These are phyloP conservation scores for Fusarium sp. DNA, from an alignment of 2,329 filamentous ascomycete species.

Conservation along the genomic window DNA sequence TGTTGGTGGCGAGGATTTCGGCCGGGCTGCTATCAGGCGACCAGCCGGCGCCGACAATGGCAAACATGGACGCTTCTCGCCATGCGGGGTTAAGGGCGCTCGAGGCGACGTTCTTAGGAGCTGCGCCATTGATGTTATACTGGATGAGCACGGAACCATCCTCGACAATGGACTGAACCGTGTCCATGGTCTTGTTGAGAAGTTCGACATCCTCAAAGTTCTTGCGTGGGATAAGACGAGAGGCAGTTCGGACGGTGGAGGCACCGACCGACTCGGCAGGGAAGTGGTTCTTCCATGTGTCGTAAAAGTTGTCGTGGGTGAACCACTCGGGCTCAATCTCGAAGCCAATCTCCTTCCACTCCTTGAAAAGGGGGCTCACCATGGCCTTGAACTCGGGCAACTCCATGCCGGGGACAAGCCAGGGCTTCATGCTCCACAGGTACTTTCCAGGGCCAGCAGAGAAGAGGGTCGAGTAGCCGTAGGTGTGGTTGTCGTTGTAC, in stretches of 20 bases:
- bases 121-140: slow-evolving; percentile 41
- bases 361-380: slow-evolving; percentile 47
- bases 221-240: slow-evolving; percentile 55
- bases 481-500: slow-evolving; percentile 45
- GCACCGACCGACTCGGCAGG: slow-evolving; percentile 44
- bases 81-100: slow-evolving; percentile 60
- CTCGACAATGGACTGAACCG: slow-evolving; percentile 35
- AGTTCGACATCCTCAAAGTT: slow-evolving; percentile 37
- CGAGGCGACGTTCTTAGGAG: slow-evolving; percentile 31
- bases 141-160: slow-evolving; percentile 40
- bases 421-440: slow-evolving; percentile 49
- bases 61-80: slow-evolving; percentile 54
- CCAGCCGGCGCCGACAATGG: slow-evolving; percentile 45
- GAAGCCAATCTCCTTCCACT: slow-evolving; percentile 46
- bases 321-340: slow-evolving; percentile 46
- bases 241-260: slow-evolving; percentile 47
- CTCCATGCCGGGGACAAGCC: slow-evolving; percentile 51
- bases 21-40: slow-evolving; percentile 6
- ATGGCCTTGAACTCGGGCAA: slow-evolving; percentile 49
- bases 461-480: slow-evolving; percentile 45
- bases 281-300: slow-evolving; percentile 56
- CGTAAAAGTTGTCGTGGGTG: slow-evolving; percentile 52
- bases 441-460: slow-evolving; percentile 35
- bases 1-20: slow-evolving; percentile 40
- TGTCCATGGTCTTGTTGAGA: slow-evolving; percentile 35